Percentiles rank a stretch among this genome's conserved stretches.
Conservation (phyloP, 2,329 filamentous ascomycete species). For the Xylaria hypoxylon region DNA sequence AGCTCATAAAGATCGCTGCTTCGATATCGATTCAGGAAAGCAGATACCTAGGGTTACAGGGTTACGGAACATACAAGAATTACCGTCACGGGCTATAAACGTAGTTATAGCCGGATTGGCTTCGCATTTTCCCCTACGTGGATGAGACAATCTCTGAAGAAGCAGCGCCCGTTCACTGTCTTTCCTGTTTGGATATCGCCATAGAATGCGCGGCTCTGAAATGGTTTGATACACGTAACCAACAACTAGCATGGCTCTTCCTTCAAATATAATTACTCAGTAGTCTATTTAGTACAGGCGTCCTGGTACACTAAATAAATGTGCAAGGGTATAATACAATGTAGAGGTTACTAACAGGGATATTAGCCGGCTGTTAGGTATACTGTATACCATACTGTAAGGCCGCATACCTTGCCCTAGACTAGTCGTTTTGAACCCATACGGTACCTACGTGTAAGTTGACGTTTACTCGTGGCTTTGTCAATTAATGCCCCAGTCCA, state of each 20-base stretch:
- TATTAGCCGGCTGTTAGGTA: slow-evolving; percentile 6
- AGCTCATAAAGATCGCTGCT: neutral
- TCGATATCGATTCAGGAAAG: slow-evolving; percentile 6
- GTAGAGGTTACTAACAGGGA: slow-evolving; percentile 8
- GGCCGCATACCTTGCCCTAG: neutral
- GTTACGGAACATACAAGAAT: neutral
- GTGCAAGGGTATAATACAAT: slow-evolving; percentile 5
- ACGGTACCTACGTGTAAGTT: neutral
- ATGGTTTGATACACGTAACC: slow-evolving; percentile 4
- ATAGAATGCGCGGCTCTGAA: slow-evolving; percentile 1
- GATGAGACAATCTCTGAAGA: neutral
- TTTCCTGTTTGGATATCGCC: neutral
- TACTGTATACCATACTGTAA: slow-evolving; percentile 8
- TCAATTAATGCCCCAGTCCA: neutral
- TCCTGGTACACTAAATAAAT: slow-evolving; percentile 3
- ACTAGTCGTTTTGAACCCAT: neutral
- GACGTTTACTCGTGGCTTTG: slow-evolving; percentile 20
- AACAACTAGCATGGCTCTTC: neutral
- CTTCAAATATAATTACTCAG: neutral
- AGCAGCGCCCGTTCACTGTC: neutral
- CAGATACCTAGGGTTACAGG: neutral
- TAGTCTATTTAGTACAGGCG: neutral
- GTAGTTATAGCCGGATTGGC: neutral
- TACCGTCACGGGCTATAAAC: slow-evolving; percentile 3
- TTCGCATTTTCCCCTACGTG: neutral